These are phyloP conservation scores for Coemansia sp. DNA, from an alignment of 192 early-diverging fungal genomes.

Conservation along the genomic window DNA sequence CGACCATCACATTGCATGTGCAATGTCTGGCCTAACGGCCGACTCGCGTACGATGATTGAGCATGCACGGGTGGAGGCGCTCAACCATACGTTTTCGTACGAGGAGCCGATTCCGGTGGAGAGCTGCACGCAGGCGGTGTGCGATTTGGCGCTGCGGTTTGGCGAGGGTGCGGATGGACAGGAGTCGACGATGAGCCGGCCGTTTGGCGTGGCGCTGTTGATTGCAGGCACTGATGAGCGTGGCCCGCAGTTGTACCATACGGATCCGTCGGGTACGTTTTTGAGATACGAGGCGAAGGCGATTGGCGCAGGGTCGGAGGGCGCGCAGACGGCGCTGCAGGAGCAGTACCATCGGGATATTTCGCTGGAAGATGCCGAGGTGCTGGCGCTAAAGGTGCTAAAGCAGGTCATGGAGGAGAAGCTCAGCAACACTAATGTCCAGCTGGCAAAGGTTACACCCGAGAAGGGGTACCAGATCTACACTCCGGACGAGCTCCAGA, in stretches of 20 bases:
- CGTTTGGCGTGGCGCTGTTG: constrained; percentile 97
- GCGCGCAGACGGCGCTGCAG: constrained; percentile 96
- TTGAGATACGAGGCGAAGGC: constrained; percentile 96
- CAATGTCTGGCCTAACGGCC: constrained; percentile 94
- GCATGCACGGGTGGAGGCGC: constrained; percentile 93
- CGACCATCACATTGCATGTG: constrained; percentile 91
- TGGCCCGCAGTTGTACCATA: constrained; percentile 96
- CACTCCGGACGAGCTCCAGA: constrained; percentile 75
- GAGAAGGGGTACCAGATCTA: constrained; percentile 78
- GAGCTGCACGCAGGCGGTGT: constrained; percentile 95
- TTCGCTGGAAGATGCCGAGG: constrained; percentile 82
- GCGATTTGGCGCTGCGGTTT: constrained; percentile 95
- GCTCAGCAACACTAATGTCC: constrained; percentile 91
- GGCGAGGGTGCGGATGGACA: constrained; percentile 96
- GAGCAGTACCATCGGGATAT: constrained; percentile 90
- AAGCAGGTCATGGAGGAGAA: constrained; percentile 99
- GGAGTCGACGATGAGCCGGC: constrained; percentile 97
- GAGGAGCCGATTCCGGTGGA: constrained; percentile 95
- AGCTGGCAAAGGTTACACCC: constrained; percentile 84
- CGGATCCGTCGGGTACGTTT: constrained; percentile 98
- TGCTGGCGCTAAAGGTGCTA: constrained; percentile 88
- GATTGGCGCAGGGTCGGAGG: constrained; percentile 98
- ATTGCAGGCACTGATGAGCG: constrained; percentile 97
- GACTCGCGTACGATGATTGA: constrained; percentile 99
- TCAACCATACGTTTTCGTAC: constrained; percentile 96